Base-by-base conservation (phyloP, 2,329 filamentous ascomycete genomes). In the Cryphonectria carpinicola region DNA sequence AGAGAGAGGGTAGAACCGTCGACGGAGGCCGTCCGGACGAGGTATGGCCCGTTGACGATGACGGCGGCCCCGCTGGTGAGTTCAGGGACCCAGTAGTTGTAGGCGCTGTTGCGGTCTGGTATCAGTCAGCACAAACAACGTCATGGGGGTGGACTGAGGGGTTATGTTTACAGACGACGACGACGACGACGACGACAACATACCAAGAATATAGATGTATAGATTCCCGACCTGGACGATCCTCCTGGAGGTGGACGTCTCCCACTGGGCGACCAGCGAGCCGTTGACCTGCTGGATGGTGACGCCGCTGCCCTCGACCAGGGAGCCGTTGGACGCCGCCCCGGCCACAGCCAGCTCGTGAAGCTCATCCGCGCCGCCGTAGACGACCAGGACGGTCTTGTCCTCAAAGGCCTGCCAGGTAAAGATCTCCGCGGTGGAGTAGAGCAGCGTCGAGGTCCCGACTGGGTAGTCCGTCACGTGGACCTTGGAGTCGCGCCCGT, bases 381-480 rank as follows among this genome's bases (percentile, higher is more conserved):
- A 93, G 6, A 93, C 80, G 1, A 93, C 79, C 3, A 92, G 79
- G 1, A 89, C 85, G 19, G 87, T 90, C 77, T 85, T 87, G 61
- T 86, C 80, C 0, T 82, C 83, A 72, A 90, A 89, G 66, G 86
- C 84, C 78, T 93, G 90, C 88, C 90, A 92, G 0, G 89, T 92
- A 73, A 90, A 88, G 25, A 93, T 86, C 76, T 93, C 91, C 0
- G 89, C 90, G 1, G 91, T 90, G 0, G 89, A 92, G 79, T 93
- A 93, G 0, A 92, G 78, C 28, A 93, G 76, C 1, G 82, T 86
- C 4, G 82, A 80, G 32, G 85, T 84, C 0, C 88, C 89, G 64
- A 93, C 79, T 22, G 87, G 82, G 71, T 93, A 93, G 74, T 93
- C 89, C 0, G 86, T 88, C 7, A 92, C 86, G 76, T 91, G 88